Percentiles rank a stretch among this genome's conserved stretches.
Conservation (phyloP, 2,329 filamentous ascomycete genomes). For the Nemania sp. region DNA sequence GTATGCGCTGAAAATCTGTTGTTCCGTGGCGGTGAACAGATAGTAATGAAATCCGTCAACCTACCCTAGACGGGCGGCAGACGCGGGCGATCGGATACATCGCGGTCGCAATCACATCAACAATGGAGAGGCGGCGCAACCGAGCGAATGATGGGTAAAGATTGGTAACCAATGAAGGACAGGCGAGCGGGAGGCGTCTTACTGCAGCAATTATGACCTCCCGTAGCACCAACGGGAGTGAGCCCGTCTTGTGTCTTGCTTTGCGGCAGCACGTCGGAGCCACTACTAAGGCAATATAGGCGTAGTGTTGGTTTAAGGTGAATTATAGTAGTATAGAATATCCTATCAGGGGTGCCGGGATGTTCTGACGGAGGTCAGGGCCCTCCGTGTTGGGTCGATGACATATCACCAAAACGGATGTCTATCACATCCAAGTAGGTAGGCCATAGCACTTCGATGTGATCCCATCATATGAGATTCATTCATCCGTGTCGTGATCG, state of each 20-base stretch:
- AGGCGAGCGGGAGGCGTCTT: constrained; percentile 20
- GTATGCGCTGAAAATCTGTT: constrained; percentile 8
- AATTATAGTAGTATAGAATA: no score
- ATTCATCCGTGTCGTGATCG: neutral
- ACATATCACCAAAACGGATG: no score
- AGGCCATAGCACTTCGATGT: no score
- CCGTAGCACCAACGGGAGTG: constrained; percentile 11
- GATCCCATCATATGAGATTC: neutral
- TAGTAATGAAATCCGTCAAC: constrained; percentile 6
- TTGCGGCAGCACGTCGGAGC: neutral
- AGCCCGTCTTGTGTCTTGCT: constrained; percentile 6
- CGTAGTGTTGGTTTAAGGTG: constrained; percentile 8
- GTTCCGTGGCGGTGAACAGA: constrained; percentile 15
- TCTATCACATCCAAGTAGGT: no score
- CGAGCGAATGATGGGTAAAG: constrained; percentile 16
- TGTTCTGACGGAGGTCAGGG: no score
- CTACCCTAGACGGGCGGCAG: constrained; percentile 13
- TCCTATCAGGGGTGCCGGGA: constrained; percentile 16
- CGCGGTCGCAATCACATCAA: neutral
- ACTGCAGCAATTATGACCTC: constrained; percentile 9
- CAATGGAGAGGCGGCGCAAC: constrained; percentile 10
- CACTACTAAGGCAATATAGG: neutral
- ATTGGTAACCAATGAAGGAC: constrained; percentile 17
- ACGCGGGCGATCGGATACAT: constrained; percentile 25
- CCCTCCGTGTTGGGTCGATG: no score